A percentile compares a stretch with the other conserved stretches of the same genome.
phyloP scores from a whole-genome alignment of 2,329 filamentous ascomycete genomes.

The Tolypocladium inflatum region DNA sequence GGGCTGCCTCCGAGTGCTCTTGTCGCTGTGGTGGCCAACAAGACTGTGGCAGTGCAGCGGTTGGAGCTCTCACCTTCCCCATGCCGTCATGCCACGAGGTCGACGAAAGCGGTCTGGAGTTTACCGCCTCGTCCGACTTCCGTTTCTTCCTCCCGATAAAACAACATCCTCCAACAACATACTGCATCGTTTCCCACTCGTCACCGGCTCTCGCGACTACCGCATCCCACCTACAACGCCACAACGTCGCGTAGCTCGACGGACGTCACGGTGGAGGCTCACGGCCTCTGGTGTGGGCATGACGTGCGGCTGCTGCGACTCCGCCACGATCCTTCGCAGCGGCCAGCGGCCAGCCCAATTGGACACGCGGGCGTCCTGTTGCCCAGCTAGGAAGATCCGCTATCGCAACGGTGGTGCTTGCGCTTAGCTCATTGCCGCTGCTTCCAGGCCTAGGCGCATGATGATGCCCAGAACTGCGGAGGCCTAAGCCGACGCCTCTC shows the following conservation, averaged over 20 bases:
- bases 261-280: neutral
- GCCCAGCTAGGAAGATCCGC: neutral
- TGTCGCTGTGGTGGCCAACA: too few relatives aligned
- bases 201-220: neutral
- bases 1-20: too few relatives aligned
- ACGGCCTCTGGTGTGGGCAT: neutral
- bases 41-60: too few relatives aligned
- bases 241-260: neutral
- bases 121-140: neutral
- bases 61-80: too few relatives aligned
- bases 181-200: neutral
- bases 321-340: neutral
- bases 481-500: neutral
- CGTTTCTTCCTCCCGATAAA: neutral
- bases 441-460: neutral
- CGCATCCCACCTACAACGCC: neutral
- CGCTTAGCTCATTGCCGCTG: neutral
- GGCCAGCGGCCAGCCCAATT: neutral
- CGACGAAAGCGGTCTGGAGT: neutral
- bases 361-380: neutral
- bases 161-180: too few relatives aligned
- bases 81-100: too few relatives aligned
- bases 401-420: neutral
- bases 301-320: neutral
- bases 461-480: neutral